Base-by-base conservation (phyloP, 2,329 filamentous ascomycete genomes). In the Exserohilum rostratum region DNA sequence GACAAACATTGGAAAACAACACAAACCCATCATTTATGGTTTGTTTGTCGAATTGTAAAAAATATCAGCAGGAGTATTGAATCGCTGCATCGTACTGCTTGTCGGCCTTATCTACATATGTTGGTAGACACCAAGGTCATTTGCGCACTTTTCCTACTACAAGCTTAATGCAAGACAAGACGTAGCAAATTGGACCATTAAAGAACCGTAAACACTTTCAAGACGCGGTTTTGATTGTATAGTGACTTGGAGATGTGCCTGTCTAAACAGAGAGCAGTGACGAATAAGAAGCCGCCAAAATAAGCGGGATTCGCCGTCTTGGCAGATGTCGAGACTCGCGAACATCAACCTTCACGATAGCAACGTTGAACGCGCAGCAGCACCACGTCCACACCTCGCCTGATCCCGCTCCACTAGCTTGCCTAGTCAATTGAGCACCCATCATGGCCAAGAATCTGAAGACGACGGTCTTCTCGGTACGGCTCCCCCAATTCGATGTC, bases 371-470 rank as follows among this genome's bases (percentile, higher is more conserved):
- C 55, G 57, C 61, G 58, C 58, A 58, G 47, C 46, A 61, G 38
- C 54, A 60, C 47, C 33, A 60, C 34, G 37, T 22, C 47, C 43
- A 50, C 57, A 66, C 60, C 69, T 70, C 68, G 66, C 57, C 58
- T 50, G 40, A 64, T 57, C 55, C 47, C 57, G 57, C 61, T 66
- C 52, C 60, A 40, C 53, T 55, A 38, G 53, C 47, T 30, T 40
- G 43, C 48, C 50, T 38, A 46, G 45, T 43, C 48, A 58, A 53
- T 56, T 46, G 53, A 53, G 44, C 46, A 55, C 55, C 47, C 65
- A 70, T 48, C 20, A 74, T 74, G 37, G 59, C 65, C 39, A 74
- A 73, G 60, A 67, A 67, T 50, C 65, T 69, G 52, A 54, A 65
- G 50, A 68, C 67, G 54, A 53, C 61, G 39, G 51, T 54, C 33